Percentiles rank a stretch among this genome's conserved stretches.
These are phyloP conservation scores for Linaria vulgaris DNA, from an alignment of 257 asterid species.

Conservation along the genomic window DNA sequence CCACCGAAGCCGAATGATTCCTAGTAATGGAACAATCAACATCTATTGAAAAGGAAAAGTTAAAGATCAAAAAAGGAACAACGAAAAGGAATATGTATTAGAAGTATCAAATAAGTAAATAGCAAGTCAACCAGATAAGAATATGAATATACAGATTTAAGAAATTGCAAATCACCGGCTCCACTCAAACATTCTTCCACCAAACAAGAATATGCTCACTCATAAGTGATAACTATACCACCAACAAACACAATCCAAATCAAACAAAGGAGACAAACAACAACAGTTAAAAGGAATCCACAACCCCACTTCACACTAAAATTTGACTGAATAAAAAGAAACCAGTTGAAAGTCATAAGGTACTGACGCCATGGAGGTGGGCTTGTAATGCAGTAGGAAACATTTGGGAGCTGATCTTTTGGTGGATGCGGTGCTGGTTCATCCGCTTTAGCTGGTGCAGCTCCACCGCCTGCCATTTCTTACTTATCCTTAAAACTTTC, in stretches of 20 bases:
- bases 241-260: neutral
- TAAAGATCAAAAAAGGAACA: slow-evolving; percentile 1
- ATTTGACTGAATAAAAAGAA: neutral
- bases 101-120: neutral
- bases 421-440: slow-evolving; percentile 17
- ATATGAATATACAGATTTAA: neutral
- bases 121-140: too few relatives aligned
- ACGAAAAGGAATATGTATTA: neutral
- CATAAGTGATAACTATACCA: neutral
- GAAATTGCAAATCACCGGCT: neutral
- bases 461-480: too few relatives aligned
- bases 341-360: neutral
- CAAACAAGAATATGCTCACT: slow-evolving; percentile 10
- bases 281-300: neutral
- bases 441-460: neutral
- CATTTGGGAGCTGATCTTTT: slow-evolving; percentile 20
- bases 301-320: neutral
- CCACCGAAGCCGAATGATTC: neutral
- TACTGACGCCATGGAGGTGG: slow-evolving; percentile 21
- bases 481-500: too few relatives aligned
- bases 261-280: too few relatives aligned
- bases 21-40: slow-evolving; percentile 13
- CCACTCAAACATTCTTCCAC: slow-evolving; percentile 15
- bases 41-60: slow-evolving; percentile 1
- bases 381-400: slow-evolving; percentile 15